Base-by-base conservation (phyloP, 495 filamentous ascomycete species). In the Sabuloglossum arenarium region DNA sequence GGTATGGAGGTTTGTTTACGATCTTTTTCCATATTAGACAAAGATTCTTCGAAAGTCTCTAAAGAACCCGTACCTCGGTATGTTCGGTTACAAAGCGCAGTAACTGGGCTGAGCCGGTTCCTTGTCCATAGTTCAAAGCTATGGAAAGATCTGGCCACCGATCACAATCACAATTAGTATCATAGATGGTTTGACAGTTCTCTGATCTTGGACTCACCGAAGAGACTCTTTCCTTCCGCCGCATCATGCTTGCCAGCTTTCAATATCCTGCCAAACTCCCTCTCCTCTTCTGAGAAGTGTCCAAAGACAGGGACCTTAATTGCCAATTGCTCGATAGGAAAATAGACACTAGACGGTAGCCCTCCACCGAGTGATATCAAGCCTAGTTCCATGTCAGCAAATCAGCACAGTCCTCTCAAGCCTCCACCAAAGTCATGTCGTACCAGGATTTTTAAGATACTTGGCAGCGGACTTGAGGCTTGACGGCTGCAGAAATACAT, bases 361-460 rank as follows among this genome's bases (percentile, higher is more conserved):
- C 91, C 91, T 59, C 93, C 93, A 56, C 91, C 91, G 12, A 98
- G 79, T 5, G 86, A 91, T 66, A 98, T 90, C 53, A 84, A 59
- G 5, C 77, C 79, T 43, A 43, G 4, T 4, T 9, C 3, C 16
- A 43, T n/a, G 21, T 5, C n/a, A 43, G 39, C 1, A n/a, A 43
- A 21, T 43, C n/a, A 43, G 39, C 39, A 3, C n/a, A 43, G 39
- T 21, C 39, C 6, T n/a, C 3, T 21, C 39, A 43, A 43, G 12
- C n/a, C 39, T 10, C 39, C 5, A 43, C 39, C 39, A 39, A 10
- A 8, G 16, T 12, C 39, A 21, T 5, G 5, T 43, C 39, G 39
- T 43, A 43, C 39, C 39, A 27, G 84, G 84, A 39, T 70, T 81
- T 59, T 81, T 81, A 47, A 98, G 72, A 62, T 73, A 81, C 59